Evolutionary conservation across 1,284 basidiomycete genomes (phyloP), one percentile per base, ranked within the genome.

Genomic region (Ganoderma multipileum): DNA sequence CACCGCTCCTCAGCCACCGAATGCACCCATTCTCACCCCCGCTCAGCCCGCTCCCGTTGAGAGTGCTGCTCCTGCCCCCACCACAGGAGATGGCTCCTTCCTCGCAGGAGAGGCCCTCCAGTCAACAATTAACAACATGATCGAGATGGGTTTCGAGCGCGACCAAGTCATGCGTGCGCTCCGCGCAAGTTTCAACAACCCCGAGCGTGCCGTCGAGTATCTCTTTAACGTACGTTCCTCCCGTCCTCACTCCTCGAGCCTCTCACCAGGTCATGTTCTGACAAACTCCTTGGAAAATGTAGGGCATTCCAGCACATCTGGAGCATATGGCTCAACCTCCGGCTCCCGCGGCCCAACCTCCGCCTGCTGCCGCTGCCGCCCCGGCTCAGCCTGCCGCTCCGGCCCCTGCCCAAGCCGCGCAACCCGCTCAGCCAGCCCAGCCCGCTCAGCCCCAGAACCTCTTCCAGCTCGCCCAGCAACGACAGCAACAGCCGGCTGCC

Each of bases 171-270:
- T 92, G 77, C 88, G 91, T 38, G 97, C 97, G 4, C 81, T 99
- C 80, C 89, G 95, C 68, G 97, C 97, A 28, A 97, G 95, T 78
- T 99, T 90, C 83, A 99, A 99, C 83, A 99, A 99, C 81, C 95
- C 98, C 1, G 97, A 99, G 77, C 90, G 98, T 55, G 98, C 98
- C 8, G 97, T 97, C 36, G 98, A 99, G 81, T 99, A 99, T 81
- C 85, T 99, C 62, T 93, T 99, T 89, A 98, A 81, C 72, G 97
- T 97, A 75, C 76, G 92, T 84, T n/a, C 54, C 0, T 20, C 14
- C 4, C 7, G 7, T 26, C 4, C 4, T 26, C 26, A 20, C 23
- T 23, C 12, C 23, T 23, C 12, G 18, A 2, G 14, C 23, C 0
- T 5, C 28, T 39, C 16, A 23, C 26, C 42, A 23, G 11, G 42